Evolutionary conservation across 352 stramenopile genomes (phyloP).

Genomic region (Phytophthora boehmeriae): DNA sequence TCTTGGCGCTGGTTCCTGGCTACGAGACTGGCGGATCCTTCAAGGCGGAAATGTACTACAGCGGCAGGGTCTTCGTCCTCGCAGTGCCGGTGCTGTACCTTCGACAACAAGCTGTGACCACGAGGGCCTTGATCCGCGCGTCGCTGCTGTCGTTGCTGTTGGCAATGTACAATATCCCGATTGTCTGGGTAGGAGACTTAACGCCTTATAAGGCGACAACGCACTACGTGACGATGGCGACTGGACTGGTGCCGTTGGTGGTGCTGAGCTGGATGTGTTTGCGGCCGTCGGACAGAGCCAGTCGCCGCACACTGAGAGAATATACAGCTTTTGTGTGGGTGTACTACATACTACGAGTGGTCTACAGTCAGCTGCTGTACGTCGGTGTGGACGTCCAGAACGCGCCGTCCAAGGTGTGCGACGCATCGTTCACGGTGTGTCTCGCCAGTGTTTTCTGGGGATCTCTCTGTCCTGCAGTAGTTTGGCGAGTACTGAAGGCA

Average conservation of each 20-base stretch:
- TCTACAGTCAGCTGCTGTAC: conserved; percentile 49
- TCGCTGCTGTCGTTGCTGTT: conserved; percentile 50
- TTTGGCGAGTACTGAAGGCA: conserved; percentile 74
- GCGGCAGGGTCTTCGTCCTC: conserved; percentile 64
- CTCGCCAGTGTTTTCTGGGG: conserved; percentile 55
- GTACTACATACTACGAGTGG: conserved; percentile 47
- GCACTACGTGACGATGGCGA: conserved; percentile 48
- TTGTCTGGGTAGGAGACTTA: conserved; percentile 43
- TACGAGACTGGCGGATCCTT: conserved; percentile 21
- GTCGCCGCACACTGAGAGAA: conserved; percentile 51
- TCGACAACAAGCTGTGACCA: conserved; percentile 61
- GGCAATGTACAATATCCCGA: conserved; percentile 60
- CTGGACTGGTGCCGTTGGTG: conserved; percentile 42
- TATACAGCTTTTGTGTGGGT: conserved; percentile 59
- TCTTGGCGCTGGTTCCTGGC: conserved; percentile 16
- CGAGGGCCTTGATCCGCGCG: conserved; percentile 47
- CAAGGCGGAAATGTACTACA: conserved; percentile 52
- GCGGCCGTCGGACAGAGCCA: conserved; percentile 48
- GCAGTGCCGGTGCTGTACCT: conserved; percentile 73
- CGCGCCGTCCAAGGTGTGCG: conserved; percentile 1
- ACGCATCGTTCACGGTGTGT: conserved; percentile 41
- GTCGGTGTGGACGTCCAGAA: background rate
- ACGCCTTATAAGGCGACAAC: conserved; percentile 4
- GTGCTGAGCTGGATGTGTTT: conserved; percentile 56
- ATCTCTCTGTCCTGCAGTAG: conserved; percentile 58